phyloP scores from a whole-genome alignment of 306 rosid species.

The Castanea mollissima region DNA sequence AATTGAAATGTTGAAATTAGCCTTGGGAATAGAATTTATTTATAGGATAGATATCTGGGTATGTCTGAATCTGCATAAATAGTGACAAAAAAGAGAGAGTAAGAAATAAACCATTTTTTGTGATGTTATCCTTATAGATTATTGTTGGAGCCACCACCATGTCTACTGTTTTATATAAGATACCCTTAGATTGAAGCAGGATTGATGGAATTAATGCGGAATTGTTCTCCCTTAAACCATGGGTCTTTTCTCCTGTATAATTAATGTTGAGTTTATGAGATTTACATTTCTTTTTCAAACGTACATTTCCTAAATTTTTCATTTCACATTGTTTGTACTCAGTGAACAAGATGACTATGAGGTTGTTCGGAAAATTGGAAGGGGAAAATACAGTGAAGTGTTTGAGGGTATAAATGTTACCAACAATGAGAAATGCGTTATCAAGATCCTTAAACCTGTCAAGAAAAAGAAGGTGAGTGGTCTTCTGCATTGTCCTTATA shows the following conservation, averaged over 20 bases:
- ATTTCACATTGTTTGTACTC: conserved; percentile 1
- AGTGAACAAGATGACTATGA: conserved; percentile 96
- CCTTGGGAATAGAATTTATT: not conserved
- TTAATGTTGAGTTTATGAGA: not conserved
- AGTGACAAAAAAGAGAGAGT: not conserved
- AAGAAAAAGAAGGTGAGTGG: conserved; percentile 87
- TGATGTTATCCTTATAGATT: not conserved
- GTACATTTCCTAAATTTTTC: not conserved
- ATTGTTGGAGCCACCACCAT: not conserved
- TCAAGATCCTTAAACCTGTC: conserved; percentile 98
- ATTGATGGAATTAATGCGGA: not conserved
- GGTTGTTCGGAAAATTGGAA: conserved; percentile 95
- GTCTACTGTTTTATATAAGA: not conserved
- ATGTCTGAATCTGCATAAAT: not conserved
- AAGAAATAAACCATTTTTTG: not conserved
- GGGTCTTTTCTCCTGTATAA: not conserved
- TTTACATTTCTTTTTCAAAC: not conserved
- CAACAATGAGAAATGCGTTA: conserved; percentile 78
- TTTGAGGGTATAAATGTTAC: conserved; percentile 89
- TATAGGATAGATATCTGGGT: not conserved
- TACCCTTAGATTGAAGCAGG: not conserved
- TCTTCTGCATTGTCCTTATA: not conserved
- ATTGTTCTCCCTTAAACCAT: not conserved
- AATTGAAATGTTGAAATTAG: not conserved
- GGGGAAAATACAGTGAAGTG: conserved; percentile 98